phyloP scores from a whole-genome alignment of 2,329 filamentous ascomycete species.

The Fonsecaea pedrosoi region DNA sequence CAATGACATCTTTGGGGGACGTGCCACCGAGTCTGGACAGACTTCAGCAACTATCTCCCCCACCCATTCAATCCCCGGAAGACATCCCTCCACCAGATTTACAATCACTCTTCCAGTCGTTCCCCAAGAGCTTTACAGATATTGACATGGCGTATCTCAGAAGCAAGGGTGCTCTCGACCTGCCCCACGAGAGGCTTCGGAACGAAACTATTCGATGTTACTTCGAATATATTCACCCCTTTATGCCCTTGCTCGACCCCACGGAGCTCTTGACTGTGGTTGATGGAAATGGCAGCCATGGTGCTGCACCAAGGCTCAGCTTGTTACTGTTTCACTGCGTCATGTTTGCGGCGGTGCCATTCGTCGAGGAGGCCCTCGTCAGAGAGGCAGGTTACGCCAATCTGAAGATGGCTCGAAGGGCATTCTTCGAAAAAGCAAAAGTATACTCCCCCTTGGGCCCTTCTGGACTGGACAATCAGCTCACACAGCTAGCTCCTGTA shows the following conservation, averaged over 20 bases:
- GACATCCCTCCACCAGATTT: slow-evolving; percentile 40
- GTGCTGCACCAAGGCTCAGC: slow-evolving; percentile 71
- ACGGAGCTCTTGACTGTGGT: slow-evolving; percentile 64
- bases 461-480: background rate
- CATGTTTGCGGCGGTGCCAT: slow-evolving; percentile 90
- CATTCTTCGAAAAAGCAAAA: slow-evolving; percentile 76
- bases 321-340: slow-evolving; percentile 89
- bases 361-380: slow-evolving; percentile 57
- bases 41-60: background rate
- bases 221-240: slow-evolving; percentile 87
- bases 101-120: slow-evolving; percentile 75
- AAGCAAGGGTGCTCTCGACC: slow-evolving; percentile 79
- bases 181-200: slow-evolving; percentile 73
- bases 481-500: slow-evolving; percentile 66
- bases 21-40: background rate
- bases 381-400: slow-evolving; percentile 6
- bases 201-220: slow-evolving; percentile 81
- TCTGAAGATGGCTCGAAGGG: slow-evolving; percentile 79
- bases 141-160: slow-evolving; percentile 84
- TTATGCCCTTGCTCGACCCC: slow-evolving; percentile 82
- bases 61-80: background rate
- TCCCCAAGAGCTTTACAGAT: slow-evolving; percentile 75
- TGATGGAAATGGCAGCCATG: slow-evolving; percentile 70
- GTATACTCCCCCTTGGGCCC: background rate
- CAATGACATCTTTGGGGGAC: background rate